Evolutionary conservation across 1,284 basidiomycete genomes (phyloP).

Genomic region (Taiwanofungus camphoratus): DNA sequence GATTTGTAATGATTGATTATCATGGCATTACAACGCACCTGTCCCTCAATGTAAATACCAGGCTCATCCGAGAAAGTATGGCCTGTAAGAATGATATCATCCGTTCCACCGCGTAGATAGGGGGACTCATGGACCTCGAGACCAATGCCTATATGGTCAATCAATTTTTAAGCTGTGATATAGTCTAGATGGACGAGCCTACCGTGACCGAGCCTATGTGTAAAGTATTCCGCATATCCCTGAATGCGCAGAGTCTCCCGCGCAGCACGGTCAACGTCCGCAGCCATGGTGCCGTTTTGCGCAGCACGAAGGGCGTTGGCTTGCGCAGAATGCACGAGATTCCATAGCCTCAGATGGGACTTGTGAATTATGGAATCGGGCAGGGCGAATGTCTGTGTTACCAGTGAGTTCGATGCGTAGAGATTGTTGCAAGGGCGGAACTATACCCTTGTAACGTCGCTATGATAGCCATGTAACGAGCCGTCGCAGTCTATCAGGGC

Average conservation of each 20-base stretch:
- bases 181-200: neutral
- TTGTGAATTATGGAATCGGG: constrained; percentile 47
- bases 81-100: constrained; percentile 51
- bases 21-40: too few relatives aligned
- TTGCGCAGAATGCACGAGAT: constrained; percentile 63
- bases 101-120: constrained; percentile 68
- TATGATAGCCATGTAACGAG: constrained; percentile 65
- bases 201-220: constrained; percentile 80
- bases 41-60: constrained; percentile 74
- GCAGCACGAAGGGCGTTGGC: constrained; percentile 46
- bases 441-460: constrained; percentile 73
- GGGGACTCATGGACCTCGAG: constrained; percentile 79
- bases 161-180: neutral
- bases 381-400: constrained; percentile 63
- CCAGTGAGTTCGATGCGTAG: too few relatives aligned
- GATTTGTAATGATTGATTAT: too few relatives aligned
- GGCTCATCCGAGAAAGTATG: constrained; percentile 83
- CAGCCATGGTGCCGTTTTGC: constrained; percentile 43
- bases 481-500: constrained; percentile 78
- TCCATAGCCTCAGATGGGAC: constrained; percentile 60
- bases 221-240: constrained; percentile 62
- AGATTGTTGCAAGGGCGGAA: neutral
- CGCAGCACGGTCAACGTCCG: constrained; percentile 63
- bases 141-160: constrained; percentile 58
- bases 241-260: constrained; percentile 42